Base-by-base conservation (phyloP, 2,329 filamentous ascomycete genomes). In the Sordariomycetes sp. region DNA sequence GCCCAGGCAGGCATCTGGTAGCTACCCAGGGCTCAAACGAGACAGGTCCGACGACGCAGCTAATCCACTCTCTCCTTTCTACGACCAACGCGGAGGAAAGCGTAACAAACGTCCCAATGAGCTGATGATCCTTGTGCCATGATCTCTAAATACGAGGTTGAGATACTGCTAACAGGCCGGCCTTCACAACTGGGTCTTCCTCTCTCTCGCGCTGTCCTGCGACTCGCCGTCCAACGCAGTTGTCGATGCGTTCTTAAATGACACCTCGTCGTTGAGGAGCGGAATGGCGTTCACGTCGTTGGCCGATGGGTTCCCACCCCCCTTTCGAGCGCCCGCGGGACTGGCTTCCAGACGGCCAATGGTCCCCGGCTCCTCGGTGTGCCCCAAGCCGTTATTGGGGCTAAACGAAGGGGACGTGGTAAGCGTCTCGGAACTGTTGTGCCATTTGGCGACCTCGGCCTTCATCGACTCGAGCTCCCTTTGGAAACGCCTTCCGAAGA, bases 401-500 rank as follows among this genome's bases (percentile, higher is more conserved):
- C 32, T 55, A n/a, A 58, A 50, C 4, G 55, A 35, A 3, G 61
- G 53, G 16, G 59, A 59, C 10, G 54, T 25, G 57, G 69, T 64
- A 12, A 76, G 64, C 40, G n/a, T 46, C 18, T 83, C 80, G 1
- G 82, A 78, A 35, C 74, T 79, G 61, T 76, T 79, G 71, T 96
- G 91, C 90, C 90, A 95, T 69, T 90, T 93, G 53, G 86, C 82
- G 10, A 99, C 91, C 67, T 99, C 94, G 58, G 83, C 83, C 72
- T 88, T 92, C 74, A 99, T 81, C 57, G 87, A 81, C 69, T 99
- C 92, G 14, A 99, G 79, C 71, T 99, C 94, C 68, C 93, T 96
- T 76, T 99, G 90, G 78, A 99, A 97, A 2, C 92, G 85, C 66
- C 89, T 96, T 58, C 95, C 94, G 69, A 97, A 99, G 1, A 97